Base-by-base conservation (phyloP, 2,329 filamentous ascomycete genomes). In the Penicillium sp. region DNA sequence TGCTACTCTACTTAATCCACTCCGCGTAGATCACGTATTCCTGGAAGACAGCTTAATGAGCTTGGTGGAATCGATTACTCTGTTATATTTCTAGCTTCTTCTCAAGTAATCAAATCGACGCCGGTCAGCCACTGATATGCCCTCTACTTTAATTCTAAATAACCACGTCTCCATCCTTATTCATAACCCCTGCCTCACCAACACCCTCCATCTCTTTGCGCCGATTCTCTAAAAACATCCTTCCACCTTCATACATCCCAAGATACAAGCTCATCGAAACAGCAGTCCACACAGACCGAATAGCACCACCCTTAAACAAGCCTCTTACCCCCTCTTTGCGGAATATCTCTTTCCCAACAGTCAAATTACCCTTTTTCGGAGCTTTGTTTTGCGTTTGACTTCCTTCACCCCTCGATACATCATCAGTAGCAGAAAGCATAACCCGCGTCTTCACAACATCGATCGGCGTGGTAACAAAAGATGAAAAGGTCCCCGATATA, bases 401-500 rank as follows among this genome's bases (percentile, higher is more conserved):
- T 14, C 26, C 23, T 10, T 26, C 27, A 3, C 3, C 47, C 42
- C 2, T 23, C 25, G 11, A 44, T 47, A 19, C 45, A 35, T 26
- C 39, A 43, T 54, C 72, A 14, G 78, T 80, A 1, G 86, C 86
- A 29, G 83, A 81, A 26, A 96, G 79, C 92, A 96, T 96, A 75
- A 96, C 89, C 50, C 91, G 79, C 62, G 92, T 96, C 79, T 96
- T 96, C 25, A 96, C 84, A 10, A 96, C 91, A 73, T 96, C 93
- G 54, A 92, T 86, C 0, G 93, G 93, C 50, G 92, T 96, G 1
- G 92, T 96, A n/a, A 95, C 72, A 10, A 90, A 83, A 1, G 92
- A 90, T 0, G 92, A 88, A 9, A 93, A 73, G 6, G 86, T 85
- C 0, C 92, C 92, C 0, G 92, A 90, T 16, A 83, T 73, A 2